These are phyloP conservation scores for Phascolomyces articulosus DNA, from an alignment of 371 early-diverging fungal species.

Conservation along the genomic window DNA sequence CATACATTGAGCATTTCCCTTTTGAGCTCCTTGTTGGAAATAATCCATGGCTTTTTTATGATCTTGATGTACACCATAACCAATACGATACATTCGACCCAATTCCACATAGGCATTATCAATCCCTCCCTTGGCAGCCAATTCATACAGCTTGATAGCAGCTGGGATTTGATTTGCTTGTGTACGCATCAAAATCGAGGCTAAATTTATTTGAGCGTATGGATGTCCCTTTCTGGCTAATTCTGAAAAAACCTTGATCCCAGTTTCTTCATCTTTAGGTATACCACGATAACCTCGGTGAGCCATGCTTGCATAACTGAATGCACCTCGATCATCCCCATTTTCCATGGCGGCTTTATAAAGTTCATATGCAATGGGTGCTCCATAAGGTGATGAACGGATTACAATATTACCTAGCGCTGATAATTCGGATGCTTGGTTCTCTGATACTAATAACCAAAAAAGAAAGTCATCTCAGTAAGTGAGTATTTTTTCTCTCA, in stretches of 20 bases:
- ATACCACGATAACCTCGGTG: conserved; percentile 40
- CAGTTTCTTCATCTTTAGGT: conserved; percentile 37
- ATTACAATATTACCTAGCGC: conserved; percentile 22
- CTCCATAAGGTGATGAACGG: conserved; percentile 22
- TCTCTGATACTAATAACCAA: conserved; percentile 1
- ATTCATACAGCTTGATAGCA: conserved; percentile 46
- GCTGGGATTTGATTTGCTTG: conserved; percentile 30
- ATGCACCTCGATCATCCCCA: conserved; percentile 51
- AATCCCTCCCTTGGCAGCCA: conserved; percentile 40
- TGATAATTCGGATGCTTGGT: conserved; percentile 12
- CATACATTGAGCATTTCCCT: conserved; percentile 42
- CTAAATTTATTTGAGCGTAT: conserved; percentile 53
- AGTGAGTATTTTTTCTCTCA: too few relatives aligned
- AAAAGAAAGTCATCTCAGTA: not conserved
- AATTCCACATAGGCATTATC: conserved; percentile 43
- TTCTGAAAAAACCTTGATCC: conserved; percentile 35
- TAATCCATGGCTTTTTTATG: conserved; percentile 43
- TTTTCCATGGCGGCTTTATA: conserved; percentile 44
- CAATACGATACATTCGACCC: conserved; percentile 51
- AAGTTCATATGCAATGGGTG: conserved; percentile 37
- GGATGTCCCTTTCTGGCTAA: conserved; percentile 53
- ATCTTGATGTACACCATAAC: conserved; percentile 52
- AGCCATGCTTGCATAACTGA: conserved; percentile 53
- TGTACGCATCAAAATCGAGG: conserved; percentile 47
- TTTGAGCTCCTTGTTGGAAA: conserved; percentile 42